Base-by-base conservation (phyloP, 352 stramenopile species). In the Phytophthora tubulina region DNA sequence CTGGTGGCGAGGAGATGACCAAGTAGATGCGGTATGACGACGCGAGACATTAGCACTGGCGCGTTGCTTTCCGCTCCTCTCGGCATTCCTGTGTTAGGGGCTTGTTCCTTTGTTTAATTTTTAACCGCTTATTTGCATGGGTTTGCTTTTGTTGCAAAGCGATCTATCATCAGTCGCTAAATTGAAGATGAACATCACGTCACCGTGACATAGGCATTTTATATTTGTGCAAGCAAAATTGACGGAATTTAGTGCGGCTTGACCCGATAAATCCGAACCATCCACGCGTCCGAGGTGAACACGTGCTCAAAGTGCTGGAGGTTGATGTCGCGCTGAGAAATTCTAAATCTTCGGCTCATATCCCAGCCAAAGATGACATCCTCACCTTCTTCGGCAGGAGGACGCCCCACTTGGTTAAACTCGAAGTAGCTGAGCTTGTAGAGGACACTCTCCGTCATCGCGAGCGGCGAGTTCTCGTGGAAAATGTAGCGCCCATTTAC, bases 401-500 rank as follows among this genome's bases (percentile, higher is more conserved):
- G 54, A 41, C 66, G 60, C 49, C 86, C 53, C 2, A 91, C 73
- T 50, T 80, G 68, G 52, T 82, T 80, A 55, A 93, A 97, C 39
- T 92, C 78, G 33, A 85, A 84, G 67, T 97, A 98, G 70, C 88
- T 96, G 38, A 98, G 84, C 71, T 98, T 98, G 80, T 98, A 98
- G 15, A 97, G 72, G 41, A 98, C 70, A 69, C 91, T 98, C 59
- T 97, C 80, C 10, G 74, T 83, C 82, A 98, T 88, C 6, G 85
- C 90, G 11, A 80, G 78, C 35, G 91, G 92, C 13, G 87, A 87
- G 33, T 90, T 86, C 42, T 90, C 80, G 44, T 88, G 78, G 27
- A 92, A 84, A 63, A 95, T 60, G 70, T 91, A 96, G 33, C 79
- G 78, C 6, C 81, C 84, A 45, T 91, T 88, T 21, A 88, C 71